These are phyloP conservation scores for Aspergillus pseudoglaucus DNA, from an alignment of 2,329 filamentous ascomycete species.

Conservation along the genomic window DNA sequence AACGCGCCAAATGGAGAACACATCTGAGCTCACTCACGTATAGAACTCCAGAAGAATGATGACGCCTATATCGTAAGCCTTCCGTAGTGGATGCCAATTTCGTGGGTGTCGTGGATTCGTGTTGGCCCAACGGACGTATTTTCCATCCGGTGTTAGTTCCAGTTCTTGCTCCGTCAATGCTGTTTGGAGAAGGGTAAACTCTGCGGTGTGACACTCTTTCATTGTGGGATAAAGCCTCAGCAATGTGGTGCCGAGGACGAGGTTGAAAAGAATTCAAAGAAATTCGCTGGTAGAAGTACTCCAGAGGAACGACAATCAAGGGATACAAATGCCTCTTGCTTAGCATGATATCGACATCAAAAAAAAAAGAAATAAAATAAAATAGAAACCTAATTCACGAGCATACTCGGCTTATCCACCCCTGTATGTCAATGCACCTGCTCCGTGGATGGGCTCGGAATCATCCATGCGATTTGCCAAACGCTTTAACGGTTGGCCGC, in stretches of 20 bases:
- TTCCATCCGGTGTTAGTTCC: slow-evolving; percentile 11
- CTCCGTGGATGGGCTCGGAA: no score
- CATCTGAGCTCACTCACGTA: slow-evolving; percentile 12
- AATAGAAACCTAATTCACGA: no score
- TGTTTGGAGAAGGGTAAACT: not conserved
- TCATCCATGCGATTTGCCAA: no score
- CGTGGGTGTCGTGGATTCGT: slow-evolving; percentile 13
- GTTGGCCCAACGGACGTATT: slow-evolving; percentile 13
- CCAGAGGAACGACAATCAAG: not conserved
- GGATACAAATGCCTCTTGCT: not conserved
- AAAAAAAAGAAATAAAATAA: no score
- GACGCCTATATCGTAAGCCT: slow-evolving; percentile 17
- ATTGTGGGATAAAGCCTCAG: not conserved
- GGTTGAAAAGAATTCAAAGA: not conserved
- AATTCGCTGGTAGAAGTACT: not conserved
- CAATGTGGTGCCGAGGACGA: not conserved
- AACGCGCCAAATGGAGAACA: not conserved
- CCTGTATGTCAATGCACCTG: no score
- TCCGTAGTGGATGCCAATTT: slow-evolving; percentile 15
- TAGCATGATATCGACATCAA: no score
- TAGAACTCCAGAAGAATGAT: slow-evolving; percentile 20
- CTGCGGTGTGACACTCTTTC: not conserved
- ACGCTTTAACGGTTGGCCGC: no score
- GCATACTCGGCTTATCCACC: no score
- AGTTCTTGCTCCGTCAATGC: slow-evolving; percentile 5